phyloP scores from a whole-genome alignment of 768 basidiomycete genomes.

The Russula abietina region DNA sequence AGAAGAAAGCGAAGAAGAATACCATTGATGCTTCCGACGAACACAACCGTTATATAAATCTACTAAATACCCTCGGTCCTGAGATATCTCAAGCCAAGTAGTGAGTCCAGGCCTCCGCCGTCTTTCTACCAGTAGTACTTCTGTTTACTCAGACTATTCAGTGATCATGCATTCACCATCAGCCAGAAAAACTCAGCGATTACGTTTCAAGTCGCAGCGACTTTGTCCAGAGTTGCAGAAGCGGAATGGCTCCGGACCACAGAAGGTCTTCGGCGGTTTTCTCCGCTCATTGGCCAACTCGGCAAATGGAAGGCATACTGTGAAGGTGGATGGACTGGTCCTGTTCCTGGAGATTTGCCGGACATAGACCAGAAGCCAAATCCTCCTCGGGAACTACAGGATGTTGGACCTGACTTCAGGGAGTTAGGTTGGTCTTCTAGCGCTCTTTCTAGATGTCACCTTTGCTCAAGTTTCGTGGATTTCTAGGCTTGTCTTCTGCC shows the following conservation, averaged over 20 bases:
- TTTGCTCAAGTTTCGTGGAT: neutral
- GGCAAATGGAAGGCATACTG: constrained; percentile 69
- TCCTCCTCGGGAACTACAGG: neutral
- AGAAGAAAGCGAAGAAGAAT: constrained; percentile 77
- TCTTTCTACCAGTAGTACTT: neutral
- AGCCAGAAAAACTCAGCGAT: constrained; percentile 55
- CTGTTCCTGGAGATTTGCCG: constrained; percentile 41
- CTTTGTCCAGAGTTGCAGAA: constrained; percentile 66
- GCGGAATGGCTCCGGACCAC: constrained; percentile 70
- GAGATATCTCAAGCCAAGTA: constrained; percentile 78
- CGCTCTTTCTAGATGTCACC: neutral
- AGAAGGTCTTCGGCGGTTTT: constrained; percentile 62
- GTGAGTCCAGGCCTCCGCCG: constrained; percentile 41
- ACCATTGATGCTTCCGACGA: constrained; percentile 62
- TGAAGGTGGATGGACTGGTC: constrained; percentile 66
- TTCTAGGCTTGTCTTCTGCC: constrained; percentile 4
- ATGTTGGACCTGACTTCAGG: neutral
- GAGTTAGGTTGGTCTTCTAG: constrained; percentile 3
- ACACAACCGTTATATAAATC: constrained; percentile 69
- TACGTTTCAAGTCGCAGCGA: constrained; percentile 57
- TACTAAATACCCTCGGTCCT: constrained; percentile 64
- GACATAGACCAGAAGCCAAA: constrained; percentile 26
- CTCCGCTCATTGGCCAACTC: constrained; percentile 61
- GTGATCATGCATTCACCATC: constrained; percentile 60
- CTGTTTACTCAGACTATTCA: constrained; percentile 29